phyloP scores from a whole-genome alignment of 2,329 filamentous ascomycete species.

The Davidsoniella australis region DNA sequence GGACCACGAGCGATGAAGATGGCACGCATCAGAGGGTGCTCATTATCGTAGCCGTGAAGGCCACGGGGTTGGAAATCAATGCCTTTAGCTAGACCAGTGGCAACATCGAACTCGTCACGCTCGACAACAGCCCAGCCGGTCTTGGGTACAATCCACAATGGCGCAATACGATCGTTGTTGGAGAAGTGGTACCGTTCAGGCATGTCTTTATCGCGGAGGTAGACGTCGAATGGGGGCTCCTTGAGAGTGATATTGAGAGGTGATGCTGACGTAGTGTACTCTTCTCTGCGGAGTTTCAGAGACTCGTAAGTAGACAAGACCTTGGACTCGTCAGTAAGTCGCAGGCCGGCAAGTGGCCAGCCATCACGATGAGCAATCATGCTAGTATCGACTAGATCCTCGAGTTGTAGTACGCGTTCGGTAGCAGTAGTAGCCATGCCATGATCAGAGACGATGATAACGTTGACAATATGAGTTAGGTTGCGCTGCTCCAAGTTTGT shows the following conservation, averaged over 20 bases:
- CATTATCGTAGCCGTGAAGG: conserved; percentile 86
- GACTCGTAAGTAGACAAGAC: conserved; percentile 49
- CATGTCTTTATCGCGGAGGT: conserved; percentile 76
- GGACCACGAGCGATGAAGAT: conserved; percentile 88
- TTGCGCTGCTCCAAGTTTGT: conserved; percentile 63
- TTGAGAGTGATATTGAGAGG: too few relatives aligned
- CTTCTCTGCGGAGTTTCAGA: conserved; percentile 14
- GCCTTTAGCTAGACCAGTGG: conserved; percentile 18
- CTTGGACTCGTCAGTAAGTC: conserved; percentile 52
- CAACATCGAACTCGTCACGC: conserved; percentile 59
- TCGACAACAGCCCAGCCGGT: conserved; percentile 84
- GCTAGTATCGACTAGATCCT: conserved; percentile 65
- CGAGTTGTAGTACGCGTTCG: conserved; percentile 67
- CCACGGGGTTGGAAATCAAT: conserved; percentile 63
- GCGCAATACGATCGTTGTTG: conserved; percentile 76
- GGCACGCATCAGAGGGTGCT: conserved; percentile 87
- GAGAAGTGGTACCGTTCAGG: conserved; percentile 83
- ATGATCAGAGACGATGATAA: conserved; percentile 93
- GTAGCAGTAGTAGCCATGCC: conserved; percentile 91
- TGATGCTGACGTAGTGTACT: conserved; percentile 22
- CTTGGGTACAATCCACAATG: conserved; percentile 84
- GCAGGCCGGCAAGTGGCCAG: conserved; percentile 82
- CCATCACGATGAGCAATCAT: conserved; percentile 77
- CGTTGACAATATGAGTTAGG: conserved; percentile 75
- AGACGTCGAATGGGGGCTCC: conserved; percentile 65